Percentiles rank a stretch among this genome's conserved stretches.
These are phyloP conservation scores for Hirschioporus abietinus DNA, from an alignment of 768 basidiomycete genomes.

Conservation along the genomic window DNA sequence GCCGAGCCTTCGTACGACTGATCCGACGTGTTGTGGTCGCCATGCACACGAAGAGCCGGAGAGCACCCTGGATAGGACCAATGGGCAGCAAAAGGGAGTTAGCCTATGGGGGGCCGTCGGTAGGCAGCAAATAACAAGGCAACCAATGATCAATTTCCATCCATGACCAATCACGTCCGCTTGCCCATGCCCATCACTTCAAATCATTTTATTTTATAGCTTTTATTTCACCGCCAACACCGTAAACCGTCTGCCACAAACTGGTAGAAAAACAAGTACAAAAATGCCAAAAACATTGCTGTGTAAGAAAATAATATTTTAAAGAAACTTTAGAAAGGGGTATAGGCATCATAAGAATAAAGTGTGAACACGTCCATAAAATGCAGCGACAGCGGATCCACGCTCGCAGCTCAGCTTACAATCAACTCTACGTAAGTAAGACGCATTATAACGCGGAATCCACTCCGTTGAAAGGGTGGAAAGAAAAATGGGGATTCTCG, in stretches of 20 bases:
- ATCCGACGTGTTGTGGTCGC: not conserved
- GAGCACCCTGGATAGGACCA: not conserved
- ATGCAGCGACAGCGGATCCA: not conserved
- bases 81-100: not conserved
- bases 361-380: not conserved
- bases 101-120: not conserved
- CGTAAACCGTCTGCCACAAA: not conserved
- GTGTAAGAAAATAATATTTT: not conserved
- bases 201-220: not conserved
- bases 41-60: not conserved
- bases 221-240: not conserved
- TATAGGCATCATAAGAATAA: slow-evolving; percentile 1
- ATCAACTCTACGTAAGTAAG: not conserved
- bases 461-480: not conserved
- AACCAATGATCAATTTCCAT: not conserved
- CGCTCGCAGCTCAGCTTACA: not conserved
- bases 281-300: not conserved
- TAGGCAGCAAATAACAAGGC: not conserved
- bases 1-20: not conserved
- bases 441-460: not conserved
- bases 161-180: not conserved
- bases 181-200: not conserved
- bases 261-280: slow-evolving; percentile 1
- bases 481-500: slow-evolving; percentile 1
- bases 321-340: not conserved